phyloP scores from a whole-genome alignment of 2,329 filamentous ascomycete genomes.

The Nemania serpens region DNA sequence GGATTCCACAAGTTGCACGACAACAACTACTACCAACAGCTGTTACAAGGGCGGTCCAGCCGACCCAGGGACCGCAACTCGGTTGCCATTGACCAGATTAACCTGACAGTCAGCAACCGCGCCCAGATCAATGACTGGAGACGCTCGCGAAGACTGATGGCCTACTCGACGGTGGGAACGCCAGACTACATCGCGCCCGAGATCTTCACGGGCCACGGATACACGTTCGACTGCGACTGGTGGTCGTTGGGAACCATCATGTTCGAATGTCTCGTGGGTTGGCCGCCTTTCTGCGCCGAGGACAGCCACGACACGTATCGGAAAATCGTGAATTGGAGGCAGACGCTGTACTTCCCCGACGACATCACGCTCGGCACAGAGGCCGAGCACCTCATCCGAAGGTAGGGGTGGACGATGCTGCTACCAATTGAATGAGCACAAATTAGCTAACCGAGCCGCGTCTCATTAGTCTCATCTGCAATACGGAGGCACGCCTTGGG shows the following conservation, averaged over 20 bases:
- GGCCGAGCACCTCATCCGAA: slow-evolving; percentile 89
- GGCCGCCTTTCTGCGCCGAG: slow-evolving; percentile 98
- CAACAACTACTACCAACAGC: slow-evolving; percentile 97
- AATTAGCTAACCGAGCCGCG: slow-evolving; percentile 5
- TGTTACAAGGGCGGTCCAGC: slow-evolving; percentile 79
- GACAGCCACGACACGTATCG: slow-evolving; percentile 97
- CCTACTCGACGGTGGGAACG: slow-evolving; percentile 97
- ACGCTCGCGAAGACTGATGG: slow-evolving; percentile 92
- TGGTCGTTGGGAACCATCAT: slow-evolving; percentile 99
- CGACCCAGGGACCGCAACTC: slow-evolving; percentile 84
- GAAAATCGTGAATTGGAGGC: slow-evolving; percentile 98
- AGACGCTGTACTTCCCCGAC: slow-evolving; percentile 94
- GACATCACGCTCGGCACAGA: slow-evolving; percentile 88
- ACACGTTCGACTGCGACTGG: slow-evolving; percentile 98
- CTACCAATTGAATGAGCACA: neutral
- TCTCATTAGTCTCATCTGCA: slow-evolving; percentile 80
- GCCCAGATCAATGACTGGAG: slow-evolving; percentile 99
- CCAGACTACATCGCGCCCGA: slow-evolving; percentile 98
- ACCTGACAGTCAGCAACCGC: slow-evolving; percentile 95
- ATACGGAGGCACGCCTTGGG: slow-evolving; percentile 89
- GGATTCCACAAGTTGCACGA: slow-evolving; percentile 98
- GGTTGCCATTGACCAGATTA: slow-evolving; percentile 96
- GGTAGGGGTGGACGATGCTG: slow-evolving; percentile 58
- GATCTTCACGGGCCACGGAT: slow-evolving; percentile 95
- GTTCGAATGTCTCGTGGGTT: slow-evolving; percentile 98